phyloP scores from a whole-genome alignment of 192 early-diverging fungal species.

The Gonapodya sp. region DNA sequence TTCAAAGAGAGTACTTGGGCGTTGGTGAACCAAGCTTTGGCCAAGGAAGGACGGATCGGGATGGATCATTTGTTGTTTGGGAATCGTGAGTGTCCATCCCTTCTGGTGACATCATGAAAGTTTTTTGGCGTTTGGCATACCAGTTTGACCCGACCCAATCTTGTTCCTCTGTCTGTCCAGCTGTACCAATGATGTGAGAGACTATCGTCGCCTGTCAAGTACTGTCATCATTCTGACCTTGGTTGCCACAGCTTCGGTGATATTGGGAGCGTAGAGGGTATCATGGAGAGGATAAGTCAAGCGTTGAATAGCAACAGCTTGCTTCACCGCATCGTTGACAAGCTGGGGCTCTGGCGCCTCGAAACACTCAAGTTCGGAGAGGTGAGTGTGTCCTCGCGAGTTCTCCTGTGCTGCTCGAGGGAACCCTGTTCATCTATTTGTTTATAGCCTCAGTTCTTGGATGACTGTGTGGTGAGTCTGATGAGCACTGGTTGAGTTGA shows the following conservation, averaged over 20 bases:
- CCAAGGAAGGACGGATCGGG: conserved; percentile 33
- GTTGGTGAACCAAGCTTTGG: conserved; percentile 42
- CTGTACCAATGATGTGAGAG: too few species aligned
- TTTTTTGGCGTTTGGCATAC: neutral
- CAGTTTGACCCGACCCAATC: neutral
- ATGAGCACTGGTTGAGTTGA: too few species aligned
- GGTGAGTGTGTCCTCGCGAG: neutral
- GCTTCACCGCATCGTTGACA: conserved; percentile 42
- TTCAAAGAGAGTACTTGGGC: conserved; percentile 49
- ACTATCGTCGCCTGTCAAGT: too few species aligned
- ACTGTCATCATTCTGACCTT: too few species aligned
- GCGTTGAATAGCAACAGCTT: conserved; percentile 16
- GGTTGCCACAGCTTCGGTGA: conserved; percentile 1
- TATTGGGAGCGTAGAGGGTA: neutral
- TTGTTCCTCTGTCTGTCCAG: too few species aligned
- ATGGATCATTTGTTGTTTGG: conserved; percentile 49
- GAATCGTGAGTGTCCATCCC: neutral
- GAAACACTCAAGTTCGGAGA: conserved; percentile 62
- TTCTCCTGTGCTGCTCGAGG: neutral
- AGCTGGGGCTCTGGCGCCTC: conserved; percentile 20
- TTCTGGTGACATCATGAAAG: conserved; percentile 33
- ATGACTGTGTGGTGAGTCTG: conserved; percentile 20
- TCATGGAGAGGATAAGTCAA: neutral
- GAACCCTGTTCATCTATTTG: too few species aligned
- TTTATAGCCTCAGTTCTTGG: conserved; percentile 65